These are phyloP conservation scores for Crithidia fasciculata DNA, from an alignment of 208 protist genomes.

Conservation along the genomic window DNA sequence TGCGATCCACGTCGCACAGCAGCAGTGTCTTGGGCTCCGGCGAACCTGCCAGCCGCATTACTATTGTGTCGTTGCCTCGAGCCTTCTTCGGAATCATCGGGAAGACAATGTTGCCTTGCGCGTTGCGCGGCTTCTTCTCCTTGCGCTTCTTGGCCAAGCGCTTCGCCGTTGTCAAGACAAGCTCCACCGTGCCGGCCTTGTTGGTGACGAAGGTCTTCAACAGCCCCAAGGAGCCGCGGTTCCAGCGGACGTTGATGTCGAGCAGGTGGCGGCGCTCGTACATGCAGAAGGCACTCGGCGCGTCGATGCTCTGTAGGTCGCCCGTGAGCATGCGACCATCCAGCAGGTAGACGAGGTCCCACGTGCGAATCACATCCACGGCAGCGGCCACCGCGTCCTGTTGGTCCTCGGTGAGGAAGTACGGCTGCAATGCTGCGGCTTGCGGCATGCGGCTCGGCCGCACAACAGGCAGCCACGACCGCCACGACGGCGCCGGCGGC, in stretches of 20 bases:
- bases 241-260: conserved; percentile 75
- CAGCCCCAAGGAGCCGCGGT: conserved; percentile 48
- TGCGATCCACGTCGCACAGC: conserved; percentile 59
- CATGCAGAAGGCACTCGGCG: conserved; percentile 50
- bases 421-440: not conserved
- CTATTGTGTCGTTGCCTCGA: conserved; percentile 56
- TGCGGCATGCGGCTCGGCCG: not conserved
- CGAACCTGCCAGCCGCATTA: conserved; percentile 69
- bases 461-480: conserved; percentile 13
- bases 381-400: conserved; percentile 48
- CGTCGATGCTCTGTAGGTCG: conserved; percentile 62
- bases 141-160: conserved; percentile 63
- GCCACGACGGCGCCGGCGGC: conserved; percentile 16
- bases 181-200: conserved; percentile 52
- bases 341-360: conserved; percentile 86
- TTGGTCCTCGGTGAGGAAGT: conserved; percentile 35
- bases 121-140: conserved; percentile 60
- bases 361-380: conserved; percentile 82
- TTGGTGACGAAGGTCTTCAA: conserved; percentile 58
- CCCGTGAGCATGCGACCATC: conserved; percentile 68
- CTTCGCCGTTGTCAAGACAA: conserved; percentile 68
- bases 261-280: conserved; percentile 79
- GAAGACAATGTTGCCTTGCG: conserved; percentile 64
- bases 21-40: conserved; percentile 35
- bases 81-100: conserved; percentile 46